phyloP scores from a whole-genome alignment of 306 rosid species.

The Oemleria cerasiformis region DNA sequence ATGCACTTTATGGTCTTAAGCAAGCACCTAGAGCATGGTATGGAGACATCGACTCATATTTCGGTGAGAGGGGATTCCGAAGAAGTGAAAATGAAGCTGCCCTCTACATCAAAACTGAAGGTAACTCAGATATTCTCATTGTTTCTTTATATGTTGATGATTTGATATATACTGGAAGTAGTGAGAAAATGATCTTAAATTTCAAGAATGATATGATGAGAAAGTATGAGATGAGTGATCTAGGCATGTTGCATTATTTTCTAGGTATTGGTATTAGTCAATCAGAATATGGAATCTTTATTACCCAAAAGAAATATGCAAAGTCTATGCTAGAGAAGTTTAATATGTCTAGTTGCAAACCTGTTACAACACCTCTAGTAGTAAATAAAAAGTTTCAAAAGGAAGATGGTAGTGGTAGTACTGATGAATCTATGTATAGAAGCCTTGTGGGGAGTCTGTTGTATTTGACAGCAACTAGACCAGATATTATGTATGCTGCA shows the following conservation, averaged over 20 bases:
- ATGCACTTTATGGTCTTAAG: neutral
- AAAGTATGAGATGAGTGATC: too few species aligned
- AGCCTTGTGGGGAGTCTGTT: neutral
- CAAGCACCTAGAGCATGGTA: slow-evolving; percentile 1
- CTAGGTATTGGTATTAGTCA: too few species aligned
- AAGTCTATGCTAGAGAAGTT: too few species aligned
- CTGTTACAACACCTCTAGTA: too few species aligned
- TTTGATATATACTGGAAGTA: too few species aligned
- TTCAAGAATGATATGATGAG: too few species aligned
- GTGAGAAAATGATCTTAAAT: too few species aligned
- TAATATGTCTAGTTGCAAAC: too few species aligned
- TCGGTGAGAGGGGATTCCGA: neutral
- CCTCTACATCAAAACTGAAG: neutral
- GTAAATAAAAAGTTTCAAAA: too few species aligned
- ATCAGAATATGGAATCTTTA: too few species aligned
- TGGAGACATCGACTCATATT: neutral
- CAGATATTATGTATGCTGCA: neutral
- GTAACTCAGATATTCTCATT: neutral
- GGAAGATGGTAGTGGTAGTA: neutral
- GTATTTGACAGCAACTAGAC: neutral
- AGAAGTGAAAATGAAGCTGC: neutral
- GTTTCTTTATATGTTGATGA: neutral
- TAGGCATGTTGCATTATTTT: too few species aligned
- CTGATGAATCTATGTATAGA: neutral
- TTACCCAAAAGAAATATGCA: too few species aligned